Evolutionary conservation across 805 yeast genomes (phyloP).

Genomic region (Tetrapisispora fleetii): DNA sequence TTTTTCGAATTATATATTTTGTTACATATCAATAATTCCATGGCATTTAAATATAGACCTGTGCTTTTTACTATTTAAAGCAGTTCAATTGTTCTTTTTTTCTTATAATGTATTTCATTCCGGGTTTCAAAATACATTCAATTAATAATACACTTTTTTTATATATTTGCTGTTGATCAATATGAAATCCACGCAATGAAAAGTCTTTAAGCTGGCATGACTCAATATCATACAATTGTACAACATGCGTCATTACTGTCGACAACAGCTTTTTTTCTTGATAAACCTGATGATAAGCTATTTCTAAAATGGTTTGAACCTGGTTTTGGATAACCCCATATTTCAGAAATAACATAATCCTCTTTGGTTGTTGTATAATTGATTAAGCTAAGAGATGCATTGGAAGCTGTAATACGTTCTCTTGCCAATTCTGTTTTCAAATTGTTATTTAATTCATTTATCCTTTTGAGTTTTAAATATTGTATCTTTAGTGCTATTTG

Average conservation of each 20-base stretch:
- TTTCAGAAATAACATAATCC: constrained; percentile 33
- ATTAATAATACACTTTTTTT: too few relatives aligned
- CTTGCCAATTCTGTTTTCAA: constrained; percentile 41
- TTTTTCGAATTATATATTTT: neutral
- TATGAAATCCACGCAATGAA: neutral
- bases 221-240: constrained; percentile 23
- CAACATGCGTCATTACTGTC: constrained; percentile 24
- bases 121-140: neutral
- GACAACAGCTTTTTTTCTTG: neutral
- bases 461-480: constrained; percentile 49
- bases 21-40: neutral
- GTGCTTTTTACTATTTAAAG: neutral
- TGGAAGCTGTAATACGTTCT: constrained; percentile 56
- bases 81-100: neutral
- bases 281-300: constrained; percentile 4
- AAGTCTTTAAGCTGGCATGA: neutral
- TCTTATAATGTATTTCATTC: neutral
- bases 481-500: constrained; percentile 37
- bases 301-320: constrained; percentile 33
- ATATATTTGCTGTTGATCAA: neutral
- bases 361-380: constrained; percentile 28
- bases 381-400: constrained; percentile 42
- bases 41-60: neutral
- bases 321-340: constrained; percentile 33
- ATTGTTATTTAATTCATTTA: constrained; percentile 45